A percentile compares a stretch with the other conserved stretches of the same genome.
These are phyloP conservation scores for Coemansia aciculifera DNA, from an alignment of 192 early-diverging fungal genomes.

Conservation along the genomic window DNA sequence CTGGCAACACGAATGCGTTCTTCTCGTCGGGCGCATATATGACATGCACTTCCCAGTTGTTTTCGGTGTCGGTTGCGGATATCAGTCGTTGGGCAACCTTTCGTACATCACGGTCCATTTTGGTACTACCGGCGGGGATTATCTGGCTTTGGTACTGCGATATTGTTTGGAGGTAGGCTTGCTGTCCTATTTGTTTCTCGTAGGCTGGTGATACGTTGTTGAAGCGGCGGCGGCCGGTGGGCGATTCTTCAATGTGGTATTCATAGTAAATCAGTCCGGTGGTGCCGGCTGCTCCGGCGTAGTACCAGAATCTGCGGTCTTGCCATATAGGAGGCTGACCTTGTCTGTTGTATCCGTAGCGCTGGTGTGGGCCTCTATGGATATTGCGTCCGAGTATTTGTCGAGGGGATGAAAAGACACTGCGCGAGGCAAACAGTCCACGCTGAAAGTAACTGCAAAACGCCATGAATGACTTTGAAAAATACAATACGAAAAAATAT, in stretches of 20 bases:
- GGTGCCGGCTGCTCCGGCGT: slow-evolving; percentile 13
- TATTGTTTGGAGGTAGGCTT: slow-evolving; percentile 75
- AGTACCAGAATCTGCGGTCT: slow-evolving; percentile 35
- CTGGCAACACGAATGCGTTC: slow-evolving; percentile 96
- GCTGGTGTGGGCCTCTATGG: neutral
- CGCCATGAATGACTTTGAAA: neutral
- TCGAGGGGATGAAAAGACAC: neutral
- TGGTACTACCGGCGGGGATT: slow-evolving; percentile 65
- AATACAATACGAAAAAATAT: neutral
- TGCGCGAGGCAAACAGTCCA: neutral
- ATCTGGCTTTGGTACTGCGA: slow-evolving; percentile 63
- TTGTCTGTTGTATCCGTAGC: slow-evolving; percentile 4
- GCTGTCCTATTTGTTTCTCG: slow-evolving; percentile 58
- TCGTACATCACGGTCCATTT: slow-evolving; percentile 62
- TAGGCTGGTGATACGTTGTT: slow-evolving; percentile 38
- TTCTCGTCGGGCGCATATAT: slow-evolving; percentile 68
- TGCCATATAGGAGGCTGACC: slow-evolving; percentile 19
- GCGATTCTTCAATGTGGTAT: slow-evolving; percentile 44
- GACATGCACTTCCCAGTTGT: slow-evolving; percentile 90
- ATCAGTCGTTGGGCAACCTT: slow-evolving; percentile 73
- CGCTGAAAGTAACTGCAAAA: neutral
- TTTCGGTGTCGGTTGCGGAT: slow-evolving; percentile 63
- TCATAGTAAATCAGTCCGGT: slow-evolving; percentile 38
- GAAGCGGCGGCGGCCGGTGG: slow-evolving; percentile 53
- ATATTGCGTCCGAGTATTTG: slow-evolving; percentile 12